Conservation (phyloP, 2,329 filamentous ascomycete genomes). For the Diaporthe helianthi region DNA sequence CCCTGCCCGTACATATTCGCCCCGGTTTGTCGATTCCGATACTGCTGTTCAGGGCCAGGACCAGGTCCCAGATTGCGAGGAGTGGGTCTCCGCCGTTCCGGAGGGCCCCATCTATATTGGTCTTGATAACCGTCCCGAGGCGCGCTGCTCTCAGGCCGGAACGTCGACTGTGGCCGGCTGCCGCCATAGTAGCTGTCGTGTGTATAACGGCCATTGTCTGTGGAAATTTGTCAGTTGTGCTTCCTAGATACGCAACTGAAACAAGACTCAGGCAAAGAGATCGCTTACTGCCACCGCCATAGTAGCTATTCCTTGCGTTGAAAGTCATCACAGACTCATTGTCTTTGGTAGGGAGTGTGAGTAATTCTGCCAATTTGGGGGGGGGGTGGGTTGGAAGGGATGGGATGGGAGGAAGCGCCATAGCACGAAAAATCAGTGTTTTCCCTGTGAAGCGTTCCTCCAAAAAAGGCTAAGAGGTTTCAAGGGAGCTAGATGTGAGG, state of each 20-base stretch:
- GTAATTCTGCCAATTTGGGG: neutral
- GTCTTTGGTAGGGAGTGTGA: constrained; percentile 46
- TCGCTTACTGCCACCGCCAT: constrained; percentile 46
- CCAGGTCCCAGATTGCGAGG: constrained; percentile 51
- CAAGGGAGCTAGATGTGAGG: neutral
- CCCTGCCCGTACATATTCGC: constrained; percentile 59
- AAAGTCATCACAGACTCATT: constrained; percentile 53
- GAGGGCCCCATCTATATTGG: constrained; percentile 33
- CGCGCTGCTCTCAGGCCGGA: constrained; percentile 26
- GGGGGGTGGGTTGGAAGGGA: neutral
- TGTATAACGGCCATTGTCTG: constrained; percentile 53
- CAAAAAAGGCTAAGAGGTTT: neutral
- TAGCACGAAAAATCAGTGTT: neutral
- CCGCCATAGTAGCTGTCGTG: constrained; percentile 60
- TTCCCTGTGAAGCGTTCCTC: neutral
- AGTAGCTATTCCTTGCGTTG: constrained; percentile 69
- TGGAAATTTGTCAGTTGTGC: constrained; percentile 38
- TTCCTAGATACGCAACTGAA: neutral
- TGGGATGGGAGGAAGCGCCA: too few relatives aligned
- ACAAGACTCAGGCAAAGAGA: neutral
- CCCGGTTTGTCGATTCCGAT: constrained; percentile 48
- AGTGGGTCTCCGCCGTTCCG: constrained; percentile 41
- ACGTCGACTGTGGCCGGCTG: constrained; percentile 33
- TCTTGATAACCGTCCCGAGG: constrained; percentile 47
- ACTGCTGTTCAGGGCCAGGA: constrained; percentile 49